Evolutionary conservation across 805 yeast species (phyloP).

Genomic region (Crinitomyces ghanaensis): DNA sequence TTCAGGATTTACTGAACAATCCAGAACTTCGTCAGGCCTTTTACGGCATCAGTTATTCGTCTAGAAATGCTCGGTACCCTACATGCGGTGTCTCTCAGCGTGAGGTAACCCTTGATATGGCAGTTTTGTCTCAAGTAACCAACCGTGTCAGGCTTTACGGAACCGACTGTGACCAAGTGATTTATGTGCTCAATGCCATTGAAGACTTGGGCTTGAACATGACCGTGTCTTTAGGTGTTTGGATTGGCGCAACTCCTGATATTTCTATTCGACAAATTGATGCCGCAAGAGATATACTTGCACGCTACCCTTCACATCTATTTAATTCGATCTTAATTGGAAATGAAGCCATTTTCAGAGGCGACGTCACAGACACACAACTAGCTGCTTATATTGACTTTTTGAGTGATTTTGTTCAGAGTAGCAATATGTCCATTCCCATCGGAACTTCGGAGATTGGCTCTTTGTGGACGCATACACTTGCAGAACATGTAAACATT

Average conservation of each 20-base stretch:
- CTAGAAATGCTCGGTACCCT: constrained; percentile 40
- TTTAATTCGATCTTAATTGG: constrained; percentile 49
- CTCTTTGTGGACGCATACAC: constrained; percentile 30
- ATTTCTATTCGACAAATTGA: constrained; percentile 37
- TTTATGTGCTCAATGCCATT: constrained; percentile 42
- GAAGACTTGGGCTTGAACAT: constrained; percentile 38
- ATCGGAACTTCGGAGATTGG: constrained; percentile 58
- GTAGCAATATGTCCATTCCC: constrained; percentile 32
- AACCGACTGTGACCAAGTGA: constrained; percentile 49
- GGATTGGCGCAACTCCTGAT: constrained; percentile 41
- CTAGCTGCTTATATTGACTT: constrained; percentile 34
- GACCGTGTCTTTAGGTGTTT: constrained; percentile 50
- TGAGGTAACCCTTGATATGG: constrained; percentile 46
- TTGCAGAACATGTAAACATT: constrained; percentile 39
- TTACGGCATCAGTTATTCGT: constrained; percentile 52
- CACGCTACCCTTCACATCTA: constrained; percentile 32
- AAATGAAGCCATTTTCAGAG: constrained; percentile 48
- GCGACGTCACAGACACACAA: constrained; percentile 32
- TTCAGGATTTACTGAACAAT: constrained; percentile 29
- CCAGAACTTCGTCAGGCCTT: constrained; percentile 30
- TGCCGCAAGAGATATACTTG: constrained; percentile 33
- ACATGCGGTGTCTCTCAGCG: constrained; percentile 38
- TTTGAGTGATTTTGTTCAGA: constrained; percentile 29
- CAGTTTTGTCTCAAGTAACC: constrained; percentile 46
- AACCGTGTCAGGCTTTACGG: constrained; percentile 47